These are phyloP conservation scores for Haplosporangium sp. DNA, from an alignment of 371 early-diverging fungal genomes.

Conservation along the genomic window DNA sequence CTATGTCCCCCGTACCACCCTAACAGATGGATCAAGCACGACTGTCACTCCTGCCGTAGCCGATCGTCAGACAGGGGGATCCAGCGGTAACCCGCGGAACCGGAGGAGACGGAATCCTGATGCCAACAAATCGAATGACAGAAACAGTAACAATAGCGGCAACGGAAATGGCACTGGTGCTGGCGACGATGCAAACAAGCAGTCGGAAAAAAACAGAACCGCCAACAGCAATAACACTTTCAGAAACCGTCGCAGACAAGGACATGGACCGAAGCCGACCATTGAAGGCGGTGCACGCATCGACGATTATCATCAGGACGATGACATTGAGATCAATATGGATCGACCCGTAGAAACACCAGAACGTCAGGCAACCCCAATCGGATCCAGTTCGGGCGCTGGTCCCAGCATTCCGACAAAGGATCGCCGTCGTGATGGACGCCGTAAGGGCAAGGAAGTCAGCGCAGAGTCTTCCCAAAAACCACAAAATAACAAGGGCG, in stretches of 20 bases:
- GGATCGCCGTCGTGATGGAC: constrained; percentile 29
- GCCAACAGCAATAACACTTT: constrained; percentile 6
- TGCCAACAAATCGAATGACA: background rate
- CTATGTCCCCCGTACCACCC: constrained; percentile 38
- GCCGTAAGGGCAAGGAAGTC: constrained; percentile 21
- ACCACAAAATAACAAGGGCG: constrained; percentile 13
- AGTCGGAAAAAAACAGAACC: background rate
- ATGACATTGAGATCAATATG: constrained; percentile 42
- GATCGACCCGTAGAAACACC: constrained; percentile 36
- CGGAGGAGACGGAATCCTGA: constrained; percentile 32
- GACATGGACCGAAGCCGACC: constrained; percentile 15
- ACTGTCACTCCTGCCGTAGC: background rate
- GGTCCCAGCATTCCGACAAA: background rate
- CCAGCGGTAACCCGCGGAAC: constrained; percentile 16
- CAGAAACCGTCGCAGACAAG: constrained; percentile 28
- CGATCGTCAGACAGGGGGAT: constrained; percentile 1
- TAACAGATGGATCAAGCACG: background rate
- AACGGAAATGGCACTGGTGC: constrained; percentile 1
- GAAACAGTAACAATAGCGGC: background rate
- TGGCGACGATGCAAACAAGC: constrained; percentile 5
- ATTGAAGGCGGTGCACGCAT: constrained; percentile 31
- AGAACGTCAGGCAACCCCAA: constrained; percentile 3
- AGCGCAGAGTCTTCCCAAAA: constrained; percentile 8
- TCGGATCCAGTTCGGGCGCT: constrained; percentile 9
- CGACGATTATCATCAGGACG: constrained; percentile 35